A percentile compares a stretch with the other conserved stretches of the same genome.
phyloP scores from a whole-genome alignment of 768 basidiomycete species.

The Mycena sanguinolenta region DNA sequence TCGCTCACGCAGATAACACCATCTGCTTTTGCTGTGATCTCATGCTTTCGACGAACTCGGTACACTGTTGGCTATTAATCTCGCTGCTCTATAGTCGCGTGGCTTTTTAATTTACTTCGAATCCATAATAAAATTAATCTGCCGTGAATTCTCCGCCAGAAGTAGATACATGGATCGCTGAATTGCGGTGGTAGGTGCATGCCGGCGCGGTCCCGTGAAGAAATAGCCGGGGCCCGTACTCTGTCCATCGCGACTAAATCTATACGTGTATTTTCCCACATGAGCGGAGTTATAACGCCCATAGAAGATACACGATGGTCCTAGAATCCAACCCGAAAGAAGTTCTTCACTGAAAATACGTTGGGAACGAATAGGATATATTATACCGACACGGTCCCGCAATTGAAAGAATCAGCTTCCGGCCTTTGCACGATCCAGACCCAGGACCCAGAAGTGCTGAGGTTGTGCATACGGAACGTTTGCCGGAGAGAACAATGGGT shows the following conservation, averaged over 20 bases:
- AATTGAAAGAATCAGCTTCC: too few species aligned
- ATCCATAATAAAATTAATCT: constrained; percentile 1
- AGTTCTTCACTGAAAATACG: background rate
- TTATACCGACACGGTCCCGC: too few species aligned
- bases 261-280: constrained; percentile 1
- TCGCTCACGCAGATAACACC: constrained; percentile 15
- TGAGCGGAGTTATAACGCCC: background rate
- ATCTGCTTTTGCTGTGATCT: constrained; percentile 5
- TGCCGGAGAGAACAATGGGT: background rate
- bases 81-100: background rate
- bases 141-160: constrained; percentile 24
- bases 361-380: background rate
- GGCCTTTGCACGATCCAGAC: background rate
- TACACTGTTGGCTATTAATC: constrained; percentile 4
- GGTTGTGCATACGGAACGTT: background rate
- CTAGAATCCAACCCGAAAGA: constrained; percentile 1
- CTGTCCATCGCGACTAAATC: too few species aligned
- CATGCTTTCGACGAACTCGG: constrained; percentile 9
- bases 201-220: too few species aligned
- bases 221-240: too few species aligned
- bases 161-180: background rate
- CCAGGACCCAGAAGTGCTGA: background rate
- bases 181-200: too few species aligned
- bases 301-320: background rate
- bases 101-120: background rate